Evolutionary conservation across 306 rosid genomes (phyloP).

Genomic region (Macrotyloma uniflorum): DNA sequence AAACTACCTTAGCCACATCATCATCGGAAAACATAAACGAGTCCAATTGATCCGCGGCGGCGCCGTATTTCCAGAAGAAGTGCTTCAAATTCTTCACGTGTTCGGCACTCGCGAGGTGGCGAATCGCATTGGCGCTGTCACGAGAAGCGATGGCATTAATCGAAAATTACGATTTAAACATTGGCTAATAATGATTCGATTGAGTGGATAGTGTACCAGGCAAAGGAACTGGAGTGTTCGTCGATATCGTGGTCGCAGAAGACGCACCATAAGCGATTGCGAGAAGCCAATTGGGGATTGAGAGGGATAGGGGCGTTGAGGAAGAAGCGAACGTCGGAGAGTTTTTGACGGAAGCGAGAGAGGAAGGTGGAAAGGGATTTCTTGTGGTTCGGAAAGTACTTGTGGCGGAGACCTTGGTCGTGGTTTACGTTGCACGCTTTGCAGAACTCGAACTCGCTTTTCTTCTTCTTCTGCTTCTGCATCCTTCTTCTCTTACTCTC

Average conservation of each 20-base stretch:
- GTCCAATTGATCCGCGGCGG: constrained; percentile 51
- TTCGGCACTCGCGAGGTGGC: constrained; percentile 67
- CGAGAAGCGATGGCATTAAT: not conserved
- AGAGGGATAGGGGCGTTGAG: constrained; percentile 62
- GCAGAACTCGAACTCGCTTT: constrained; percentile 75
- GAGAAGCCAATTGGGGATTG: constrained; percentile 57
- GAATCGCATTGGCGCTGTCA: constrained; percentile 71
- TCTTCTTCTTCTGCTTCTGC: constrained; percentile 36
- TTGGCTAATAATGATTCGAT: not conserved
- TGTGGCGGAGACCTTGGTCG: constrained; percentile 81
- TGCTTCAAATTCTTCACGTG: constrained; percentile 87
- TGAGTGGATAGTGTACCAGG: constrained; percentile 51
- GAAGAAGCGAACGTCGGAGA: constrained; percentile 65
- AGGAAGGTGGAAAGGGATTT: constrained; percentile 73
- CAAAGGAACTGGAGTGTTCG: constrained; percentile 66
- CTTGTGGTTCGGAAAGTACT: constrained; percentile 84
- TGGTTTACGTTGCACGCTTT: constrained; percentile 75
- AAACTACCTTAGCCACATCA: constrained; percentile 66
- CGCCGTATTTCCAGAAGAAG: constrained; percentile 85
- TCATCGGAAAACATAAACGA: constrained; percentile 57
- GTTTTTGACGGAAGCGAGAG: constrained; percentile 69
- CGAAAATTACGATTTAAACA: constrained; percentile 6
- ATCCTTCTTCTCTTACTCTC: no score
- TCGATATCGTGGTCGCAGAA: constrained; percentile 67
- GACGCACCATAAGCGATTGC: constrained; percentile 80